Conservation (phyloP, 2,329 filamentous ascomycete genomes). For the Ophiosphaerella herpotricha region DNA sequence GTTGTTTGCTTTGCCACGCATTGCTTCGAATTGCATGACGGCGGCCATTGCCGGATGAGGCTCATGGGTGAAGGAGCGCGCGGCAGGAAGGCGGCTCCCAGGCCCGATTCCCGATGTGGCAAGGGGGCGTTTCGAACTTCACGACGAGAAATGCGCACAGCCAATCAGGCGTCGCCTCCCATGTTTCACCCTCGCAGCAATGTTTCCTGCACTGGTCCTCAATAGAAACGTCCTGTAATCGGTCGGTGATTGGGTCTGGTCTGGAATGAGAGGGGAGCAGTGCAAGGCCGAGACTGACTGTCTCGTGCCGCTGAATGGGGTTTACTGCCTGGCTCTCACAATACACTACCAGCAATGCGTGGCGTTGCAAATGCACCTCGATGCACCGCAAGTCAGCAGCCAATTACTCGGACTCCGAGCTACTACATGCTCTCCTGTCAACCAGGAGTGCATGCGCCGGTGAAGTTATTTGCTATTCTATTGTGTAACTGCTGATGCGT, state of each 20-base stretch:
- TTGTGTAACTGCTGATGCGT: not conserved
- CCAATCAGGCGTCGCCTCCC: slow-evolving; percentile 20
- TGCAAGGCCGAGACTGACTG: too few relatives aligned
- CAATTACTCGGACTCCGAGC: too few relatives aligned
- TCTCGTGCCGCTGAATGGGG: too few relatives aligned
- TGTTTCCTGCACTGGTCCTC: not conserved
- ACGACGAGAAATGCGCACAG: slow-evolving; percentile 10
- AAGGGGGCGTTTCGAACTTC: slow-evolving; percentile 31
- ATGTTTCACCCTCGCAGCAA: slow-evolving; percentile 20
- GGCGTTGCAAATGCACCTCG: too few relatives aligned
- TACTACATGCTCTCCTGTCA: not conserved
- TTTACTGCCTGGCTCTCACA: too few relatives aligned
- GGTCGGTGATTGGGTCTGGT: too few relatives aligned
- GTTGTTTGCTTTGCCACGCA: not conserved
- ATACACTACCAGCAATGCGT: too few relatives aligned
- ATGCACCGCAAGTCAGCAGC: too few relatives aligned
- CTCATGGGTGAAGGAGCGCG: slow-evolving; percentile 21
- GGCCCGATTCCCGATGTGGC: slow-evolving; percentile 8
- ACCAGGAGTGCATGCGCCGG: not conserved
- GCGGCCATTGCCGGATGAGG: not conserved
- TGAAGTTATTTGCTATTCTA: not conserved
- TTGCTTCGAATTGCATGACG: not conserved
- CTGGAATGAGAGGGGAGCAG: too few relatives aligned
- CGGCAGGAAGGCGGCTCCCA: slow-evolving; percentile 5
- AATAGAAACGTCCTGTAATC: too few relatives aligned